Conservation (phyloP, 2,329 filamentous ascomycete genomes). For the Alternaria ethzedia region DNA sequence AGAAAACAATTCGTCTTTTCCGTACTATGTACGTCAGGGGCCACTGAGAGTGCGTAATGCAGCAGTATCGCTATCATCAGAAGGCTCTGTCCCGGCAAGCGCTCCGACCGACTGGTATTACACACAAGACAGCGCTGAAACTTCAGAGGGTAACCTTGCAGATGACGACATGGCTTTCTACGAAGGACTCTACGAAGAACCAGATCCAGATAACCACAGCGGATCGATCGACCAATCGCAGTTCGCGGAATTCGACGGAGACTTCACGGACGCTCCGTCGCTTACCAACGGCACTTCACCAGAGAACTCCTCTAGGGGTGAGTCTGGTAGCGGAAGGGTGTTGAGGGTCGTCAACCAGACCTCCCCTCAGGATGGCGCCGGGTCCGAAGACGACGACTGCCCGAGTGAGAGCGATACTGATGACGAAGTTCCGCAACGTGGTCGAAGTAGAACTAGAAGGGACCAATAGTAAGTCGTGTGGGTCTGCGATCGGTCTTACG, state of each 20-base stretch:
- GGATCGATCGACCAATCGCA: constrained; percentile 2
- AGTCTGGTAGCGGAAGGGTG: neutral
- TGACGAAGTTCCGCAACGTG: neutral
- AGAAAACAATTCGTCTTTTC: neutral
- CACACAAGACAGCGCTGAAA: neutral
- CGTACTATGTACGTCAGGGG: neutral
- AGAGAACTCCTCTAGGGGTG: neutral
- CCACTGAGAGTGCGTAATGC: neutral
- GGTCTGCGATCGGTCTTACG: neutral
- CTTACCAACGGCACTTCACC: neutral
- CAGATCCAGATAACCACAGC: neutral
- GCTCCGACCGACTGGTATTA: neutral
- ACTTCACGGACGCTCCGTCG: neutral
- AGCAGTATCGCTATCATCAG: neutral
- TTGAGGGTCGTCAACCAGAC: neutral
- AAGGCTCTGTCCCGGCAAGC: neutral
- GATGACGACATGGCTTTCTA: neutral
- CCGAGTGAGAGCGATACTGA: neutral
- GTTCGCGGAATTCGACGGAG: constrained; percentile 1
- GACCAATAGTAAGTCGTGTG: neutral
- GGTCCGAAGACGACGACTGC: neutral
- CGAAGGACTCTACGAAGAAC: neutral
- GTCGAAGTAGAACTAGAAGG: neutral
- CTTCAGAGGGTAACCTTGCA: neutral
- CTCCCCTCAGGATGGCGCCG: neutral